phyloP scores from a whole-genome alignment of 2,329 filamentous ascomycete genomes.

The Ophiosphaerella korrae region DNA sequence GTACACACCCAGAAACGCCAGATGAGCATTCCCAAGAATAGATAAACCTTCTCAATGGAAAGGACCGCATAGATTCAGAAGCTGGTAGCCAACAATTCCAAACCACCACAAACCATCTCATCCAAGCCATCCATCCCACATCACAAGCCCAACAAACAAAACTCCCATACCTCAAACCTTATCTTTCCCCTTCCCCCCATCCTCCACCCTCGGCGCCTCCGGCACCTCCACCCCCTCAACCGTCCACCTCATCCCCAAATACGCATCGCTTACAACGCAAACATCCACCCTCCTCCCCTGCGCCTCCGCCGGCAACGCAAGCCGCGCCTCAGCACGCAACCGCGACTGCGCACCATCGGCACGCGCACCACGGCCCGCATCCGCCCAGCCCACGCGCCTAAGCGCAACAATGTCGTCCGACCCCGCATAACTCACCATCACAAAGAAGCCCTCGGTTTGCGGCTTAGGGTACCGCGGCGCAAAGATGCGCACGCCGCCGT shows the following conservation, averaged over 20 bases:
- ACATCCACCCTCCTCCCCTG: slow-evolving; percentile 71
- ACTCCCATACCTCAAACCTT: slow-evolving; percentile 1
- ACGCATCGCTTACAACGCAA: slow-evolving; percentile 82
- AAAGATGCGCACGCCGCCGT: slow-evolving; percentile 72
- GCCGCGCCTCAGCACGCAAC: slow-evolving; percentile 60
- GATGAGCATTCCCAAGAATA: too few species aligned
- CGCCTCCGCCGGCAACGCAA: slow-evolving; percentile 64
- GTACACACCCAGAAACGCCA: too few species aligned
- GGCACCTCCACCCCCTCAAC: slow-evolving; percentile 59
- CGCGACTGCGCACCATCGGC: slow-evolving; percentile 35
- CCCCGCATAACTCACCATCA: slow-evolving; percentile 70
- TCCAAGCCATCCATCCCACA: too few species aligned
- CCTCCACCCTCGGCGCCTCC: slow-evolving; percentile 40
- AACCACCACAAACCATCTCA: too few species aligned
- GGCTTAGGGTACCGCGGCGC: slow-evolving; percentile 91
- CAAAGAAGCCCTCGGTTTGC: slow-evolving; percentile 92
- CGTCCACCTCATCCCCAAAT: slow-evolving; percentile 74
- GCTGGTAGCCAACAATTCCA: too few species aligned
- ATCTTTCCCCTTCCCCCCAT: slow-evolving; percentile 33
- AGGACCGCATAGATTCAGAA: too few species aligned
- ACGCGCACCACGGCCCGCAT: slow-evolving; percentile 16
- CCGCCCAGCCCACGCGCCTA: slow-evolving; percentile 80
- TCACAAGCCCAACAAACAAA: too few species aligned
- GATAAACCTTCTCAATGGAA: too few species aligned
- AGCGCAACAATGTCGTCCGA: slow-evolving; percentile 81